A percentile compares a stretch with the other conserved stretches of the same genome.
These are phyloP conservation scores for Neurospora sp. DNA, from an alignment of 495 filamentous ascomycete genomes.

Conservation along the genomic window DNA sequence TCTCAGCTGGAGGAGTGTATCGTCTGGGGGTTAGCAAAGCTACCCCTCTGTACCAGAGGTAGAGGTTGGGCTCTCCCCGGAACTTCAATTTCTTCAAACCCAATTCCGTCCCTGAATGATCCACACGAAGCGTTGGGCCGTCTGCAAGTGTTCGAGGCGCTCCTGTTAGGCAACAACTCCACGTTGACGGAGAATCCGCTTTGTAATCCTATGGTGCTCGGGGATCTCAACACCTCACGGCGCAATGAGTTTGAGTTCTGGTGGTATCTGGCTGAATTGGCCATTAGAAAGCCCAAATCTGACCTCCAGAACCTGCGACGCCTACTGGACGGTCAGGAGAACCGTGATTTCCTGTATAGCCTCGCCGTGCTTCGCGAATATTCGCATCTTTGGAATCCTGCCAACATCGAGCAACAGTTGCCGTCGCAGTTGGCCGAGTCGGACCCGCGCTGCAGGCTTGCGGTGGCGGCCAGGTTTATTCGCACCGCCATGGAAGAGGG, in stretches of 20 bases:
- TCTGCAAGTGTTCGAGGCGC: conserved; percentile 61
- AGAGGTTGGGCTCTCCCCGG: conserved; percentile 20
- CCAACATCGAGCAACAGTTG: conserved; percentile 50
- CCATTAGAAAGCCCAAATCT: conserved; percentile 51
- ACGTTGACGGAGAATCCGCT: conserved; percentile 51
- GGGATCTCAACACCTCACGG: conserved; percentile 42
- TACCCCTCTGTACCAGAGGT: conserved; percentile 14
- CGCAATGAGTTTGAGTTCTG: conserved; percentile 70
- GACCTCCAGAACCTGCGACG: conserved; percentile 41
- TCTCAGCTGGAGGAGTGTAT: conserved; percentile 58
- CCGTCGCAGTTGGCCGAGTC: conserved; percentile 56
- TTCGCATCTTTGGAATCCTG: conserved; percentile 53
- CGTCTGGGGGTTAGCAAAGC: conserved; percentile 55
- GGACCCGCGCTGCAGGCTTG: conserved; percentile 61
- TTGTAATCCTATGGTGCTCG: conserved; percentile 17
- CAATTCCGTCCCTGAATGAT: conserved; percentile 32
- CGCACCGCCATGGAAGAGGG: conserved; percentile 54
- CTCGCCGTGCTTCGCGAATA: conserved; percentile 70
- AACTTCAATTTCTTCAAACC: conserved; percentile 3
- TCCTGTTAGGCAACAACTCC: conserved; percentile 51
- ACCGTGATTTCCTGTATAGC: conserved; percentile 86
- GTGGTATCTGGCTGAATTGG: conserved; percentile 54
- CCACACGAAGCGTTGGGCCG: conserved; percentile 52
- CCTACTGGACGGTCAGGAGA: conserved; percentile 68
- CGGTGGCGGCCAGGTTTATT: conserved; percentile 74